These are phyloP conservation scores for Metschnikowia chrysomelidarum DNA, from an alignment of 805 yeast genomes.

Conservation along the genomic window DNA sequence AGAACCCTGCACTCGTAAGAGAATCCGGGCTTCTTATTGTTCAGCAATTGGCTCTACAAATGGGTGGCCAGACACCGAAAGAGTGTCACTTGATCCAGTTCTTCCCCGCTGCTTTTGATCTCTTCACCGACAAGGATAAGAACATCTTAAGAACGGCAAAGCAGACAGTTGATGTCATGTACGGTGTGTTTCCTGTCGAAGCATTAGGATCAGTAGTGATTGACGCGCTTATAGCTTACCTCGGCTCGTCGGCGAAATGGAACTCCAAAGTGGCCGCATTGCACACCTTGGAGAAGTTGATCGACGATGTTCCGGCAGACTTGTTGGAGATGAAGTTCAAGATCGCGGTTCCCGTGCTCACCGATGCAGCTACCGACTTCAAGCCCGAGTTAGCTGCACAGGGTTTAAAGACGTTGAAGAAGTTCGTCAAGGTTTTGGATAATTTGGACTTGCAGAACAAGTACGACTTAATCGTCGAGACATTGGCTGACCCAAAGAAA, in stretches of 20 bases:
- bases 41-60: constrained; percentile 54
- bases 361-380: constrained; percentile 91
- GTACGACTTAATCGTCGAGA: constrained; percentile 75
- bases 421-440: constrained; percentile 79
- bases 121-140: constrained; percentile 82
- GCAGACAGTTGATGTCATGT: constrained; percentile 66
- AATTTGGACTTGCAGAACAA: constrained; percentile 90
- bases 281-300: constrained; percentile 65
- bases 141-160: constrained; percentile 86
- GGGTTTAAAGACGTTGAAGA: constrained; percentile 68
- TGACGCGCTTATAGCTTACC: constrained; percentile 57
- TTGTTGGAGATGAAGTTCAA: constrained; percentile 78
- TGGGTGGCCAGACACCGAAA: constrained; percentile 66
- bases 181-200: constrained; percentile 70
- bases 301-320: constrained; percentile 81
- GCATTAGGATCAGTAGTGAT: constrained; percentile 73
- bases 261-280: constrained; percentile 83
- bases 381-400: constrained; percentile 92
- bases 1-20: constrained; percentile 69
- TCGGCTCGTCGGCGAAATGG: constrained; percentile 88
- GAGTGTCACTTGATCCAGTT: constrained; percentile 72
- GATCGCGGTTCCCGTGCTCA: constrained; percentile 75
- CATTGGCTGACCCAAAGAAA: constrained; percentile 85
- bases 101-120: constrained; percentile 63
- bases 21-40: constrained; percentile 72